Evolutionary conservation across 495 filamentous ascomycete species (phyloP).

Genomic region (Mycothermus thermophilus): DNA sequence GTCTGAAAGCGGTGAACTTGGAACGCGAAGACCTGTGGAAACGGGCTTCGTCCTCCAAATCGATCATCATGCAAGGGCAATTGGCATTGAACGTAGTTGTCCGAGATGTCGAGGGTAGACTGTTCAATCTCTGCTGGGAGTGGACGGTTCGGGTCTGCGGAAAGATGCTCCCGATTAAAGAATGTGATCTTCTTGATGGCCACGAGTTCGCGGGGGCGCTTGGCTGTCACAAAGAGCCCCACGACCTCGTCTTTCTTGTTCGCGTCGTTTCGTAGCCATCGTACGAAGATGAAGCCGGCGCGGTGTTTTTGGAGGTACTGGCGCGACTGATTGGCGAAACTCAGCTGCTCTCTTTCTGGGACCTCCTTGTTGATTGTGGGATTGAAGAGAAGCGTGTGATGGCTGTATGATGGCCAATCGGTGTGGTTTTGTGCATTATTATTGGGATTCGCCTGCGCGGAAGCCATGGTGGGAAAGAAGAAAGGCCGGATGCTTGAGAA

Average conservation of each 20-base stretch:
- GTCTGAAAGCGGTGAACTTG: background rate
- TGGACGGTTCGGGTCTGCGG: background rate
- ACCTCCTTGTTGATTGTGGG: background rate
- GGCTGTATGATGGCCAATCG: no score
- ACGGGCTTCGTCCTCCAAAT: background rate
- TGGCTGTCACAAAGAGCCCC: slow-evolving; percentile 2
- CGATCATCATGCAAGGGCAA: background rate
- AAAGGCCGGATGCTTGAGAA: no score
- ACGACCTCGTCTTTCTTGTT: background rate
- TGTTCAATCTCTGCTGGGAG: slow-evolving; percentile 3
- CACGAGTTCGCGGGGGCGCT: slow-evolving; percentile 5
- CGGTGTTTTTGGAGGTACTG: background rate
- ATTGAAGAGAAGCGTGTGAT: background rate
- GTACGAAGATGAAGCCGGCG: slow-evolving; percentile 1
- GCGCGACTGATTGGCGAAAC: background rate
- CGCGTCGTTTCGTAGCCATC: slow-evolving; percentile 1
- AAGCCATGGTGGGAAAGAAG: no score
- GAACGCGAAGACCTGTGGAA: slow-evolving; percentile 5
- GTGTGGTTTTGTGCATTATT: no score
- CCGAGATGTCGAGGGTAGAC: background rate
- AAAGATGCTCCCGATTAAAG: background rate
- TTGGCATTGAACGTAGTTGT: slow-evolving; percentile 1
- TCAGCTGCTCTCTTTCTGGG: background rate
- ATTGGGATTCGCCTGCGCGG: no score
- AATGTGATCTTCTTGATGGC: slow-evolving; percentile 2